phyloP scores from a whole-genome alignment of 2,329 filamentous ascomycete species.

The Beauveria sp. region DNA sequence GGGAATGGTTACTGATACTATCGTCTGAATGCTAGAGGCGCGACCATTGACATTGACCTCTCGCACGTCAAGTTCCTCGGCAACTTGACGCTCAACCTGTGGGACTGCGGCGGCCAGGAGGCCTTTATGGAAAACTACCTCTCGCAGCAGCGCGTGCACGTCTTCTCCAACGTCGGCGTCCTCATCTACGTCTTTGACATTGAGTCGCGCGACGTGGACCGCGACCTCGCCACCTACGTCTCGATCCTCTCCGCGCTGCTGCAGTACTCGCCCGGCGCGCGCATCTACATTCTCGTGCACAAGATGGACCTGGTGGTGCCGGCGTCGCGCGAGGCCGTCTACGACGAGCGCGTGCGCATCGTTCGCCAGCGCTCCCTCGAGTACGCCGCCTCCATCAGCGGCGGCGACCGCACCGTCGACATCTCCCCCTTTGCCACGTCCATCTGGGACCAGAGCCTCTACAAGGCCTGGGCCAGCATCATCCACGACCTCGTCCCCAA shows the following conservation, averaged over 20 bases:
- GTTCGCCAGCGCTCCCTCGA: slow-evolving; percentile 66
- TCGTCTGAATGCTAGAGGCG: slow-evolving; percentile 47
- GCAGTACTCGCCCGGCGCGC: slow-evolving; percentile 73
- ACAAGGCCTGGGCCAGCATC: slow-evolving; percentile 97
- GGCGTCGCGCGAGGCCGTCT: slow-evolving; percentile 70
- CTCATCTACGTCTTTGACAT: slow-evolving; percentile 99
- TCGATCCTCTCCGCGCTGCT: slow-evolving; percentile 82
- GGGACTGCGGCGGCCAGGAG: slow-evolving; percentile 98
- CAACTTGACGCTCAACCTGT: slow-evolving; percentile 92
- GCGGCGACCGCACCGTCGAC: slow-evolving; percentile 40
- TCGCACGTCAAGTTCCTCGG: slow-evolving; percentile 98
- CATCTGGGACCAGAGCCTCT: slow-evolving; percentile 97
- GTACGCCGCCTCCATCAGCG: slow-evolving; percentile 33
- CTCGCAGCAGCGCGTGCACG: slow-evolving; percentile 87
- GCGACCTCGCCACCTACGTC: slow-evolving; percentile 86
- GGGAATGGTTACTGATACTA: neutral
- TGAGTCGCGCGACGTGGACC: slow-evolving; percentile 87
- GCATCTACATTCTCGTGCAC: slow-evolving; percentile 92
- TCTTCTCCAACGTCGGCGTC: slow-evolving; percentile 93
- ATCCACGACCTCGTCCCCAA: slow-evolving; percentile 98
- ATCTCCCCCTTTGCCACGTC: slow-evolving; percentile 89
- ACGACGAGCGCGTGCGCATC: slow-evolving; percentile 72
- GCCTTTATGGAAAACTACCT: slow-evolving; percentile 99
- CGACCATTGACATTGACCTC: slow-evolving; percentile 96
- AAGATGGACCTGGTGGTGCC: slow-evolving; percentile 96